A percentile compares a stretch with the other conserved stretches of the same genome.
Evolutionary conservation across 2,329 filamentous ascomycete species (phyloP).

Genomic region (Alternaria gansuensis): DNA sequence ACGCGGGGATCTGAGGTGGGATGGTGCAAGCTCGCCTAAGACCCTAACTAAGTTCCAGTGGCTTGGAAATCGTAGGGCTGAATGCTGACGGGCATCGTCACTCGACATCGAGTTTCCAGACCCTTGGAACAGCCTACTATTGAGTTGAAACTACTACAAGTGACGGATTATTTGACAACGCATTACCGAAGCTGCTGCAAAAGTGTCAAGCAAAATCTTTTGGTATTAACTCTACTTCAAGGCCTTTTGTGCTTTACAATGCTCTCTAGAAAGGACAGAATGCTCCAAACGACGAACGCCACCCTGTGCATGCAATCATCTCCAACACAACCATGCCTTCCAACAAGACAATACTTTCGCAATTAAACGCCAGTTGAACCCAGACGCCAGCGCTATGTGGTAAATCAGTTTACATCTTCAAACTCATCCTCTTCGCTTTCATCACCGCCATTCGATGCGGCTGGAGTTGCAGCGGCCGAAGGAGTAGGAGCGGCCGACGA

Average conservation of each 20-base stretch:
- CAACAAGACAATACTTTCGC: background rate
- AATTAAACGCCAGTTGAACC: background rate
- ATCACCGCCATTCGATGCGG: conserved; percentile 56
- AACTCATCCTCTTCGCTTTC: conserved; percentile 60
- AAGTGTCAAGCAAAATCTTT: background rate
- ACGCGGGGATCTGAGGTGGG: conserved; percentile 43
- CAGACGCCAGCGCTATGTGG: conserved; percentile 27
- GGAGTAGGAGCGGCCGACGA: conserved; percentile 51
- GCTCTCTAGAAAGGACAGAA: background rate
- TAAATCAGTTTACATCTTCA: conserved; percentile 53
- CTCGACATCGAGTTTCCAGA: background rate
- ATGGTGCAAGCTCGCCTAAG: conserved; percentile 41
- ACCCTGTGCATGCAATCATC: background rate
- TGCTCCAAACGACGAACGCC: background rate
- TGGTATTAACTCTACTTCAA: conserved; percentile 1
- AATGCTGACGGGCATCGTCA: background rate
- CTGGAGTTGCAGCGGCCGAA: conserved; percentile 46
- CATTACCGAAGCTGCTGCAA: background rate
- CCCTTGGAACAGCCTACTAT: background rate
- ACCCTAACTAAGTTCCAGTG: conserved; percentile 16
- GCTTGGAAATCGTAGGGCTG: conserved; percentile 19
- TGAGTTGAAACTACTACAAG: background rate
- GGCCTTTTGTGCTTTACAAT: background rate
- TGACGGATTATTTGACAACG: background rate
- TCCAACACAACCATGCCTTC: background rate